These are phyloP conservation scores for Bidens hawaiensis DNA, from an alignment of 140 eudicot species.

Conservation along the genomic window DNA sequence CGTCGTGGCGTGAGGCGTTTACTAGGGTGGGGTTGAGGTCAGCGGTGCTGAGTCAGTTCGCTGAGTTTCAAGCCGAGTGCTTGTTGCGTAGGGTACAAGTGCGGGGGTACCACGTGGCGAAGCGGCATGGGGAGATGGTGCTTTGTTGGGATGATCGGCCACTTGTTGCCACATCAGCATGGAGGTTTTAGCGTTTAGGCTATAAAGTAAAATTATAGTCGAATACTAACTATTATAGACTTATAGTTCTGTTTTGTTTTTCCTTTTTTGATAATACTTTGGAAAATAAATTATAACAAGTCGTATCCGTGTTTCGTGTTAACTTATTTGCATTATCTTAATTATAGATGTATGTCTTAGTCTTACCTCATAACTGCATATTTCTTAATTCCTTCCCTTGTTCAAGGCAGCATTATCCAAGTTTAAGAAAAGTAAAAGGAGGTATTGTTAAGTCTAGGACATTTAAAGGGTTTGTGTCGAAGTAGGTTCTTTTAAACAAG, in stretches of 20 bases:
- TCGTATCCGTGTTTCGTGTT: neutral
- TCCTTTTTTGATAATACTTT: slow-evolving; percentile 6
- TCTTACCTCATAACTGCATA: neutral
- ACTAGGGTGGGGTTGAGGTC: slow-evolving; percentile 65
- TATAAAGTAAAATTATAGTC: neutral
- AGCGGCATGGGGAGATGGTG: slow-evolving; percentile 87
- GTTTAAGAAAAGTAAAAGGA: too few relatives aligned
- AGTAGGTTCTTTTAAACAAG: too few relatives aligned
- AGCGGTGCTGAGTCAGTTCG: slow-evolving; percentile 76
- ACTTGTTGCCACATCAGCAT: slow-evolving; percentile 87
- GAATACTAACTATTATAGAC: slow-evolving; percentile 7
- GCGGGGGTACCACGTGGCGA: slow-evolving; percentile 91
- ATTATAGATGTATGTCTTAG: too few relatives aligned
- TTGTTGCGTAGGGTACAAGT: slow-evolving; percentile 74
- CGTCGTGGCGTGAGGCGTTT: slow-evolving; percentile 83
- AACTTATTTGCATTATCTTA: neutral
- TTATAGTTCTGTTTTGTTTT: neutral
- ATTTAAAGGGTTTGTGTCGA: too few relatives aligned
- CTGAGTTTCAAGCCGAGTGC: slow-evolving; percentile 89
- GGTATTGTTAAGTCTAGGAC: too few relatives aligned
- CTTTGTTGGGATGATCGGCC: slow-evolving; percentile 97
- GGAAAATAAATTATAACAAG: slow-evolving; percentile 19
- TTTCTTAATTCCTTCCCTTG: too few relatives aligned
- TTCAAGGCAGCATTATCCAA: too few relatives aligned
- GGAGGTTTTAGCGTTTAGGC: slow-evolving; percentile 79